Evolutionary conservation across 768 basidiomycete species (phyloP).

Genomic region (Hygrocybe punicea): DNA sequence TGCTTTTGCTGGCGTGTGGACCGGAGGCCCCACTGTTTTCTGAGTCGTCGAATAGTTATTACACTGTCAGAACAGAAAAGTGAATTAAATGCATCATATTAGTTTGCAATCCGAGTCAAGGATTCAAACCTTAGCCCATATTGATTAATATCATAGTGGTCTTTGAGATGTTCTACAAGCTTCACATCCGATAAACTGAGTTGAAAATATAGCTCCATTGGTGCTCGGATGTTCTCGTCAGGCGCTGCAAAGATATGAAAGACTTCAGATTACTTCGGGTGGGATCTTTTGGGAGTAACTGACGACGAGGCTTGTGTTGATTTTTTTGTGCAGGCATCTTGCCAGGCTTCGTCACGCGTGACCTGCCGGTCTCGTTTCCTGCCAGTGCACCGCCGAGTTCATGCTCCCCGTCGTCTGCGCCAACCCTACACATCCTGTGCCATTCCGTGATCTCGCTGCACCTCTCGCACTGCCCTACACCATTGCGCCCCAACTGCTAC

Average conservation of each 20-base stretch:
- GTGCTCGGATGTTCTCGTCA: not conserved
- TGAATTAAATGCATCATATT: not conserved
- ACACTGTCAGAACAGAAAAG: not conserved
- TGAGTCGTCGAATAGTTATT: not conserved
- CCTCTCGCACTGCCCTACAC: too few species aligned
- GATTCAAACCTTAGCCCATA: slow-evolving; percentile 5
- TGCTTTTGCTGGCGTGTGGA: not conserved
- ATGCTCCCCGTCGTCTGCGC: too few species aligned
- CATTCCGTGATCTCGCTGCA: too few species aligned
- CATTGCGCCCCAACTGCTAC: too few species aligned
- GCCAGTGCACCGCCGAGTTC: too few species aligned
- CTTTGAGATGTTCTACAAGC: not conserved
- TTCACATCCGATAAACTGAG: not conserved
- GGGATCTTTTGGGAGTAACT: not conserved
- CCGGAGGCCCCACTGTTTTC: too few species aligned
- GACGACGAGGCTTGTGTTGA: not conserved
- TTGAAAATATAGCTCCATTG: not conserved
- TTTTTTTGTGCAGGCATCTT: too few species aligned
- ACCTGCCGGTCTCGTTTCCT: too few species aligned
- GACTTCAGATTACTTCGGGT: too few species aligned
- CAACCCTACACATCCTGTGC: too few species aligned
- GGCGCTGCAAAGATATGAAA: not conserved
- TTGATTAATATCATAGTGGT: not conserved
- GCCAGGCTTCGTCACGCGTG: too few species aligned
- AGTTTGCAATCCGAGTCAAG: too few species aligned